Base-by-base conservation (phyloP, 1,139 yeast species). In the Candida neerlandica region DNA sequence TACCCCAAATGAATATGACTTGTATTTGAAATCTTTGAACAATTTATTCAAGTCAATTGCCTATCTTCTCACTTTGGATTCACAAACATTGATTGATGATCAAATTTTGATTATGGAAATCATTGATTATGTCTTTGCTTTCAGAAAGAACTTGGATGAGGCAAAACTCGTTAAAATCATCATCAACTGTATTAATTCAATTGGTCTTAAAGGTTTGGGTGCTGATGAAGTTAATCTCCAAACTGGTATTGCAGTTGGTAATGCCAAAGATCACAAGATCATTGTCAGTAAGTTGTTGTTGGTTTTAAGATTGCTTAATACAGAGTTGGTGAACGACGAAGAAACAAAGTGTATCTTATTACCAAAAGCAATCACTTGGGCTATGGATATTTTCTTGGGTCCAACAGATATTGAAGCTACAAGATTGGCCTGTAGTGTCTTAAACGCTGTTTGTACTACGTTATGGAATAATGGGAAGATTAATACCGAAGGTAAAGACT, bases 371-470 rank as follows among this genome's bases (percentile, higher is more conserved):
- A 77, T 87, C 23, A 75, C 75, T 46, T 84, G 94, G 90, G 72
- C 86, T 0, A 70, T 85, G 70, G 82, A 82, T 51, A 81, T 85
- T 3, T 77, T 83, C 41, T 63, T 73, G 48, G 80, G 81, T 7
- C 75, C 78, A 2, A 67, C 74, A 16, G 89, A 84, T 59, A 59
- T 81, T 33, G 85, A 81, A 43, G 83, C 85, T 19, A 65, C 83
- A 3, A 75, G 95, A 65, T 69, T 86, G 56, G 86, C 91, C 0
- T 77, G 82, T 54, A 79, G 85, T 39, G 71, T 84, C 29, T 61
- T 85, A 56, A 71, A 82, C 45, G 71, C 84, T 18, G 75, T 78
- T 21, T 77, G 83, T 60, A 66, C 58, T 43, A 64, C 58, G 47
- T 71, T 67, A 43, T 75, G 80, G 79, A 55, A 54, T 5, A 23